Evolutionary conservation across 305 asterid species (phyloP), one percentile per base, ranked within the genome.

Genomic region (Ajuga reptans): DNA sequence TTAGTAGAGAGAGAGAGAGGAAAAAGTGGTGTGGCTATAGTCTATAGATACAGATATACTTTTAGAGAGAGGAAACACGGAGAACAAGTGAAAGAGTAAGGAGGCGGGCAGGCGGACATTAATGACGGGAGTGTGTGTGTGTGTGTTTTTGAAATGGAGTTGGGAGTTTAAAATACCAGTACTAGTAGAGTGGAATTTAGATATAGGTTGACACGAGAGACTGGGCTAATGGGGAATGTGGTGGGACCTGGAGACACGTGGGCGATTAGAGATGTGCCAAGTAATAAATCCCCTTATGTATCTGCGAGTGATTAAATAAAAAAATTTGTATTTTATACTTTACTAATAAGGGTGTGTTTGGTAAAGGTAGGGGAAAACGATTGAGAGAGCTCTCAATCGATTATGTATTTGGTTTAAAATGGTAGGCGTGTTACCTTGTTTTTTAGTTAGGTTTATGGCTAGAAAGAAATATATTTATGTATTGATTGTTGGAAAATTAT

Each of bases 41-140:
- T 21, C 64, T 29, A 66, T 60, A 66, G 51, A 71, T 61, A 63
- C 57, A 65, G 46, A 27, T 9, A 12, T 15, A 72, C 9, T 17
- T 77, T 41, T 66, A 77, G 85, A 84, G 81, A 80, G 80, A 83
- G 81, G 68, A 24, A 69, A 71, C 77, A 74, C 76, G 77, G 76
- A 62, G 75, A 79, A 65, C 75, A 29, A 52, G 76, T 72, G 74
- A 64, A 70, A 75, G 77, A 36, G 74, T 36, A 66, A 56, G 58
- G 50, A 17, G 68, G 67, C 16, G 66, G 55, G 68, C 69, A 69
- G 78, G 78, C 68, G 68, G 69, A 57, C 86, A 83, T 82, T 86
- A 83, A 86, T 78, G 87, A 77, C 66, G 72, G 83, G 53, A 63
- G 72, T 9, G 71, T 49, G 75, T 53, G 81, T 31, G 69, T 11